phyloP scores from a whole-genome alignment of 345 rosid species.

The Corchorus olitorius region DNA sequence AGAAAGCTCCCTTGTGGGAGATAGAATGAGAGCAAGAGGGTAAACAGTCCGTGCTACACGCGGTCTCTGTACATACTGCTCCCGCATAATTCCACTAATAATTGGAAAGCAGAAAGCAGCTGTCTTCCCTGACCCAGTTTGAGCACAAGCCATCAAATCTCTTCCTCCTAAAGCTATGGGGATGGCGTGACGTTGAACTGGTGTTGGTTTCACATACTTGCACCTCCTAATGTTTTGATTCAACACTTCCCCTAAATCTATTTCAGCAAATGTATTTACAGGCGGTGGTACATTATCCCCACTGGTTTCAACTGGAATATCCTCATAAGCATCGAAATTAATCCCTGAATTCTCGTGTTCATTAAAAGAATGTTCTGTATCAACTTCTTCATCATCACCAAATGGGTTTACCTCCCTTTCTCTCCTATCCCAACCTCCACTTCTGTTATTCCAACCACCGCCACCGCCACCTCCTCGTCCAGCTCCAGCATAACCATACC shows the following conservation, averaged over 20 bases:
- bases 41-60: conserved; percentile 83
- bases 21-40: conserved; percentile 92
- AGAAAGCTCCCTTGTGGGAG: conserved; percentile 97
- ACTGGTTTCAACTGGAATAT: conserved; percentile 94
- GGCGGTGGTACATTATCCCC: conserved; percentile 93
- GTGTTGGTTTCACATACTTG: conserved; percentile 96
- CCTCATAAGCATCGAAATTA: conserved; percentile 95
- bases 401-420: conserved; percentile 94
- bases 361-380: conserved; percentile 40
- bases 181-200: conserved; percentile 87
- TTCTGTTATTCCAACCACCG: conserved; percentile 65
- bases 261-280: conserved; percentile 86
- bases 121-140: conserved; percentile 98
- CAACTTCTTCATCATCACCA: conserved; percentile 50
- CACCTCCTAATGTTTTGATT: conserved; percentile 85
- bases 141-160: conserved; percentile 99
- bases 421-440: conserved; percentile 81
- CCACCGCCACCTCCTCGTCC: conserved; percentile 40
- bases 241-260: conserved; percentile 87
- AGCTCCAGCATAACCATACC: conserved; percentile 35
- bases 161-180: conserved; percentile 82
- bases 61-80: conserved; percentile 65
- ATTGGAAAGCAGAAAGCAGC: conserved; percentile 98
- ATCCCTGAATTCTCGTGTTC: conserved; percentile 82
- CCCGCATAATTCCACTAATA: conserved; percentile 86